These are phyloP conservation scores for Tetradesmus lagerheimii DNA, from an alignment of 139 green algal genomes.

Conservation along the genomic window DNA sequence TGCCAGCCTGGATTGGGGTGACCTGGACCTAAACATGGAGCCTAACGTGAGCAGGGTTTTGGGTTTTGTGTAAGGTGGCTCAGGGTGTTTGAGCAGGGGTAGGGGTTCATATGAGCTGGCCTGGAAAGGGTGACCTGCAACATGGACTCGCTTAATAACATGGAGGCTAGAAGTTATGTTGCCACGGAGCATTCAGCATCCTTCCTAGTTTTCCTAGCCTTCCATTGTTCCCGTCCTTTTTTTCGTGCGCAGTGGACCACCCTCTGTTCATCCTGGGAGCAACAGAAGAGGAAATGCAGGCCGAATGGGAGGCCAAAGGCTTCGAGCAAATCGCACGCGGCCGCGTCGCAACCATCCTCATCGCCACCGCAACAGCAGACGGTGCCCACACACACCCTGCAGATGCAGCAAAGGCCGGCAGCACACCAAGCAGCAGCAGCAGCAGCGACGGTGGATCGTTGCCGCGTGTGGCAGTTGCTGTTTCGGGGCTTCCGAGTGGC, in stretches of 20 bases:
- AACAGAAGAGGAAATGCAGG: not conserved
- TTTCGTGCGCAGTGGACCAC: conserved; percentile 43
- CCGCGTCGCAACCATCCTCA: conserved; percentile 78
- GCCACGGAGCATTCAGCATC: not conserved
- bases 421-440: conserved; percentile 46
- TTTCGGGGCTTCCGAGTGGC: conserved; percentile 91
- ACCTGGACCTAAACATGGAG: conserved; percentile 1
- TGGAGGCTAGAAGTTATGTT: not conserved
- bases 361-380: conserved; percentile 58
- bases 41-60: conserved; percentile 1
- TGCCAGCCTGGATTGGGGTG: not conserved
- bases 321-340: conserved; percentile 62
- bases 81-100: no score
- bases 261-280: conserved; percentile 1
- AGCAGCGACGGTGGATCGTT: conserved; percentile 1
- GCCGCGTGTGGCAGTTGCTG: conserved; percentile 73
- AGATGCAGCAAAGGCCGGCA: not conserved
- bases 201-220: not conserved
- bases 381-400: not conserved
- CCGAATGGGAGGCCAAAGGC: conserved; percentile 48
- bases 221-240: not conserved
- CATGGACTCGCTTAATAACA: no score
- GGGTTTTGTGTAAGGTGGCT: not conserved
- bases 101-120: no score
- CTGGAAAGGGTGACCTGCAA: no score